Base-by-base conservation (phyloP, 192 early-diverging fungal species). In the Backusella westeae region DNA sequence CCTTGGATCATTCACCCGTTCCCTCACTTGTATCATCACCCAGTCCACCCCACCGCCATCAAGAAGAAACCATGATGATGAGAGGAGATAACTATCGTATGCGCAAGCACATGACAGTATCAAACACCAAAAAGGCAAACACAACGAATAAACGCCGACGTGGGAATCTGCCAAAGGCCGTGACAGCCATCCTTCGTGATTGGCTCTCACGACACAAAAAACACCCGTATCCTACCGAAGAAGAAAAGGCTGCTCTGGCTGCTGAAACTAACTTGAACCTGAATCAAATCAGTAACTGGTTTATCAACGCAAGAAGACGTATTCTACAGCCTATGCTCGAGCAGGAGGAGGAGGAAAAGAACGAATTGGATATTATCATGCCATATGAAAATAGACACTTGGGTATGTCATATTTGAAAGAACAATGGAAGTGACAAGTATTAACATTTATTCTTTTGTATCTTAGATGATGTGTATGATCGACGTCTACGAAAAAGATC, bases 201-300 rank as follows among this genome's bases (percentile, higher is more conserved):
- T 90, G 89, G 89, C 81, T 90, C 34, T 67, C 77, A 42, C 76
- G 81, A 71, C 84, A 90, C 74, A 81, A 83, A n/a, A 87, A 81
- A 52, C 86, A 90, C 56, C 89, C 89, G 39, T 90, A 88, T 76
- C 89, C 89, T 15, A 83, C 82, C 53, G 89, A 90, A 72, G 84
- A 83, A 21, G 85, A 86, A 75, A 90, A 90, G 76, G 70, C 75
- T 59, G 78, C 69, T 23, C 73, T 90, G 63, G 82, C 84, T 14
- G 19, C 71, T 34, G 77, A 81, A 49, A 90, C 89, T 63, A 80
- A 82, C 39, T 75, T 90, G 15, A 87, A 83, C 21, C 75, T 90
- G 44, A 86, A 85, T 75, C 89, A 90, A 77, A 85, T 90, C 66
- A 88, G 84, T 79, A 88, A 90, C 68, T 90, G 89, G 89, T 90